phyloP scores from a whole-genome alignment of 768 basidiomycete genomes.

The Auricularia heimuer region DNA sequence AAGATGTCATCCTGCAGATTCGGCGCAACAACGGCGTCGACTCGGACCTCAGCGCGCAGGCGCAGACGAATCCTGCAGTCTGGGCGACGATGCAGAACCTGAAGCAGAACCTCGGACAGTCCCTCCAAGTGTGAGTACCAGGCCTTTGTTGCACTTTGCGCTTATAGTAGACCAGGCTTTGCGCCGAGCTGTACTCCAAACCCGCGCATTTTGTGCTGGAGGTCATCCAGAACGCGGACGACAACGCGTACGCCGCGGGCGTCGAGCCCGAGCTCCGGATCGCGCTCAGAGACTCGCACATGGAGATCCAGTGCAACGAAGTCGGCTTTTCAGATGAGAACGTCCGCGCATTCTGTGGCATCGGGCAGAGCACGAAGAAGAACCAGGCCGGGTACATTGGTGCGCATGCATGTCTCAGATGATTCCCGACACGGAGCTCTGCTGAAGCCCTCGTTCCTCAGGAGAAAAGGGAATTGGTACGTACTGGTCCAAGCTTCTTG shows the following conservation, averaged over 20 bases:
- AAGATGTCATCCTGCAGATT: neutral
- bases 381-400: constrained; percentile 10
- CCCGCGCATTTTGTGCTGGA: constrained; percentile 20
- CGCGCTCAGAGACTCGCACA: constrained; percentile 4
- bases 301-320: constrained; percentile 18
- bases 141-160: no score
- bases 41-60: neutral
- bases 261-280: constrained; percentile 12
- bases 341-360: constrained; percentile 17
- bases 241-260: constrained; percentile 12
- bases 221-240: constrained; percentile 22
- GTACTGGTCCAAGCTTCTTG: neutral
- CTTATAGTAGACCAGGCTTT: constrained; percentile 9
- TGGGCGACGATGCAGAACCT: neutral
- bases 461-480: constrained; percentile 22
- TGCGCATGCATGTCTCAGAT: neutral
- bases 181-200: constrained; percentile 17
- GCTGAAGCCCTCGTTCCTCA: constrained; percentile 2
- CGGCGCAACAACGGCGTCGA: constrained; percentile 4
- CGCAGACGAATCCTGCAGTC: neutral
- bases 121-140: neutral
- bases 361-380: constrained; percentile 19
- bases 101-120: neutral
- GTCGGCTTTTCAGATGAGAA: constrained; percentile 14
- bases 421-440: neutral